phyloP scores from a whole-genome alignment of 139 green algal species.

The Cymbomonas tetramitiformis region DNA sequence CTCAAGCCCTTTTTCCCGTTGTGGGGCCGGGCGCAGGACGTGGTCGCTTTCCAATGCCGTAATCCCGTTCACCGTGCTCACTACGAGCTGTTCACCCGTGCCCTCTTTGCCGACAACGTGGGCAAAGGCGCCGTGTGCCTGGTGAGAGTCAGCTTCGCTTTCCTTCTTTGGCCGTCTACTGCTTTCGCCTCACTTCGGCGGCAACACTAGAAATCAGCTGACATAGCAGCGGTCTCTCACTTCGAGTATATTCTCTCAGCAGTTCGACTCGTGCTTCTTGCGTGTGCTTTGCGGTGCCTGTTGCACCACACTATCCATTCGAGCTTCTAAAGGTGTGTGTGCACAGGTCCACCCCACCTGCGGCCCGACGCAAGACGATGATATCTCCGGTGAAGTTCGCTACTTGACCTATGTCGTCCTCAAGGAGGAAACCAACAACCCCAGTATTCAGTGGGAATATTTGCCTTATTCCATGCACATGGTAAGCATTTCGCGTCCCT shows the following conservation, averaged over 20 bases:
- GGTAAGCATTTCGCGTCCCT: too few relatives aligned
- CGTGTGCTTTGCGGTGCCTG: too few relatives aligned
- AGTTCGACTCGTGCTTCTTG: too few relatives aligned
- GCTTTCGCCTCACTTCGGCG: too few relatives aligned
- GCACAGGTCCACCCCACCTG: constrained; percentile 66
- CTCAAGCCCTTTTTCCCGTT: too few relatives aligned
- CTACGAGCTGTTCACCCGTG: constrained; percentile 74
- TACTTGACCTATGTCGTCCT: constrained; percentile 68
- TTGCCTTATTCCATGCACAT: constrained; percentile 82
- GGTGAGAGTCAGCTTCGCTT: too few relatives aligned
- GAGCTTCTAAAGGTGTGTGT: too few relatives aligned
- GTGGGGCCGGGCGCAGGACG: constrained; percentile 44
- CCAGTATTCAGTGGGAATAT: constrained; percentile 55
- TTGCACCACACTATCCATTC: too few relatives aligned
- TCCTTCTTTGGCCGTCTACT: too few relatives aligned
- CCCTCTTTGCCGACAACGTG: constrained; percentile 56
- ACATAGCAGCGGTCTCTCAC: too few relatives aligned
- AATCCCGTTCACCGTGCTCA: constrained; percentile 68
- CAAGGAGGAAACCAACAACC: constrained; percentile 54
- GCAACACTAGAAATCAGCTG: too few relatives aligned
- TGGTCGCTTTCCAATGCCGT: constrained; percentile 63
- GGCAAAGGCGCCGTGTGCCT: not conserved
- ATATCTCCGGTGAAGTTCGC: constrained; percentile 81
- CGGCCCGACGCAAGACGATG: constrained; percentile 77
- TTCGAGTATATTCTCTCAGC: too few relatives aligned